A percentile compares a stretch with the other conserved stretches of the same genome.
Conservation (phyloP, 495 filamentous ascomycete species). For the Clavariopsis aquatica region DNA sequence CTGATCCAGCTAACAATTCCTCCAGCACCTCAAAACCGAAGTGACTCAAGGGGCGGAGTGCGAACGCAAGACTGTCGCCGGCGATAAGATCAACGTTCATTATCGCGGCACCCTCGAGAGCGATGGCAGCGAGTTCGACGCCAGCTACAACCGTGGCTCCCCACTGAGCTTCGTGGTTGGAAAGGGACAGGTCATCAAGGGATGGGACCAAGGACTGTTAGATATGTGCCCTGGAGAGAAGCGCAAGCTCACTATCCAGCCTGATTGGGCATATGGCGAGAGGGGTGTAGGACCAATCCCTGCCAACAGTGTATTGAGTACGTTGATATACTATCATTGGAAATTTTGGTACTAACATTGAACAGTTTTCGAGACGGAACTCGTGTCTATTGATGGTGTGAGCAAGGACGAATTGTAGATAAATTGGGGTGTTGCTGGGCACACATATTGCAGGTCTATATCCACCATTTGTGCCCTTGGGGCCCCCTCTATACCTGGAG, state of each 20-base stretch:
- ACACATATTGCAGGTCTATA: not conserved
- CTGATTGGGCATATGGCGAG: constrained; percentile 46
- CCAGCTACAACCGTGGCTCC: constrained; percentile 49
- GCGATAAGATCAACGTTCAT: constrained; percentile 49
- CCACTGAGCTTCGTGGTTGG: constrained; percentile 49
- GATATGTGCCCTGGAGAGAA: constrained; percentile 51
- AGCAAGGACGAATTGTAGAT: constrained; percentile 41
- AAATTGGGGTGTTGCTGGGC: not conserved
- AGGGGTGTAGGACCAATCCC: constrained; percentile 48
- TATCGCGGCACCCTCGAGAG: constrained; percentile 50
- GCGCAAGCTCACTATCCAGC: constrained; percentile 49
- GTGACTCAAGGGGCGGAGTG: constrained; percentile 43
- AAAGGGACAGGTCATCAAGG: constrained; percentile 51
- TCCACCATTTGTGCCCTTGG: not conserved
- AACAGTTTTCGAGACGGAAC: constrained; percentile 48
- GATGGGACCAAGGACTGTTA: constrained; percentile 49
- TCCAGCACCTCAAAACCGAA: constrained; percentile 47
- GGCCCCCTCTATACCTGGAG: not conserved
- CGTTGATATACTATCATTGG: constrained; percentile 6
- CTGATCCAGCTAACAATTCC: constrained; percentile 13
- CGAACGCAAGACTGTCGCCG: constrained; percentile 44
- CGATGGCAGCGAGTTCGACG: constrained; percentile 49
- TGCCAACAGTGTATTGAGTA: constrained; percentile 42
- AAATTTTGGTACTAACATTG: constrained; percentile 1
- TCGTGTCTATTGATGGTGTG: constrained; percentile 46